Evolutionary conservation across 208 protist species (phyloP).

Genomic region (Jaenimonas drosophilae): DNA sequence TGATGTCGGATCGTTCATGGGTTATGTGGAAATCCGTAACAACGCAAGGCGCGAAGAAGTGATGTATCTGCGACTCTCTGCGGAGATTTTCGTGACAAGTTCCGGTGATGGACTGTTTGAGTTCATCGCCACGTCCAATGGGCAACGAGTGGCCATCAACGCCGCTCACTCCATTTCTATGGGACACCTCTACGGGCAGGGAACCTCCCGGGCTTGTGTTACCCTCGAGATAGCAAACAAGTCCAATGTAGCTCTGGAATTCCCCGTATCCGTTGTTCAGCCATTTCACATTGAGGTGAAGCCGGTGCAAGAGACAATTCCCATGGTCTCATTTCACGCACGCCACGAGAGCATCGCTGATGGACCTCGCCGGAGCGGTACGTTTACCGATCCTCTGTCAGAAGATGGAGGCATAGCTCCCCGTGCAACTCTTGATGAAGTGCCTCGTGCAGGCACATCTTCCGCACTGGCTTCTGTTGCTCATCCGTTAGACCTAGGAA

Average conservation of each 20-base stretch:
- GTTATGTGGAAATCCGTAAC: conserved; percentile 70
- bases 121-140: conserved; percentile 24
- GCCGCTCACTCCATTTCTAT: conserved; percentile 31
- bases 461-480: too few relatives aligned
- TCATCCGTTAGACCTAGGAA: too few relatives aligned
- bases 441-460: too few relatives aligned
- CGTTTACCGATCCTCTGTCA: too few relatives aligned
- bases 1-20: conserved; percentile 72
- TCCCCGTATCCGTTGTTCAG: conserved; percentile 74
- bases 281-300: conserved; percentile 73
- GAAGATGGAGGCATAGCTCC: too few relatives aligned
- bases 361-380: too few relatives aligned
- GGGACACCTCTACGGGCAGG: conserved; percentile 67
- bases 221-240: conserved; percentile 75
- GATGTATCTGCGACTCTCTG: conserved; percentile 65
- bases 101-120: conserved; percentile 73
- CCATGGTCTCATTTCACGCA: background rate
- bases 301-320: conserved; percentile 11
- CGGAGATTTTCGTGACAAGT: conserved; percentile 59
- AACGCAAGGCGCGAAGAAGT: conserved; percentile 37
- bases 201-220: conserved; percentile 37
- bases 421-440: too few relatives aligned
- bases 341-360: too few relatives aligned
- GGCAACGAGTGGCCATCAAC: conserved; percentile 15
- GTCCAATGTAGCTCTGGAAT: conserved; percentile 63